Evolutionary conservation across 148 eudicot genomes (phyloP).

Genomic region (Camellia lanceoleosa): DNA sequence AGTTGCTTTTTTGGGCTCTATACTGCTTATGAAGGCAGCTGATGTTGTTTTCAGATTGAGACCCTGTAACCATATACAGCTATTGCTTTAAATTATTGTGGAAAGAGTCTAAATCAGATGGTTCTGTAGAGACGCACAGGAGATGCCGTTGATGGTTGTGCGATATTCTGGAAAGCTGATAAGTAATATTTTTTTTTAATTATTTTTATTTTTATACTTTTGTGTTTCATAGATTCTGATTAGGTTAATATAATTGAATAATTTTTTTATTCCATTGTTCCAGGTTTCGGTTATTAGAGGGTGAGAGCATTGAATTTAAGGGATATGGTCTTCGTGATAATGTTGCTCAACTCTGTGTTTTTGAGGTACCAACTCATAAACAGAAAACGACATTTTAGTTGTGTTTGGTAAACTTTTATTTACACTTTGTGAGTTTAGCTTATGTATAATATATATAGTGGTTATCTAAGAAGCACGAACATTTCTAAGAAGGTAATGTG

Average conservation of each 20-base stretch:
- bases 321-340: constrained; percentile 33
- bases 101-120: background rate
- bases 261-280: constrained; percentile 1
- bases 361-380: constrained; percentile 27
- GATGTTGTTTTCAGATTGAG: background rate
- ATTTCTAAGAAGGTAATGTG: no score
- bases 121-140: constrained; percentile 33
- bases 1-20: background rate
- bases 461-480: no score
- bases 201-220: background rate
- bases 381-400: background rate
- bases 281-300: constrained; percentile 31
- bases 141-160: constrained; percentile 36
- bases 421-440: background rate
- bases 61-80: background rate
- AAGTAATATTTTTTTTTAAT: constrained; percentile 17
- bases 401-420: background rate
- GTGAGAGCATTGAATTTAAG: constrained; percentile 31
- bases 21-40: background rate
- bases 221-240: background rate
- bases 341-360: constrained; percentile 38
- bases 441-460: background rate
- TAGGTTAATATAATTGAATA: background rate
- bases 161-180: constrained; percentile 39
- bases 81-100: background rate